Base-by-base conservation (phyloP, 805 yeast genomes). In the Yamadazyma tumulicola region DNA sequence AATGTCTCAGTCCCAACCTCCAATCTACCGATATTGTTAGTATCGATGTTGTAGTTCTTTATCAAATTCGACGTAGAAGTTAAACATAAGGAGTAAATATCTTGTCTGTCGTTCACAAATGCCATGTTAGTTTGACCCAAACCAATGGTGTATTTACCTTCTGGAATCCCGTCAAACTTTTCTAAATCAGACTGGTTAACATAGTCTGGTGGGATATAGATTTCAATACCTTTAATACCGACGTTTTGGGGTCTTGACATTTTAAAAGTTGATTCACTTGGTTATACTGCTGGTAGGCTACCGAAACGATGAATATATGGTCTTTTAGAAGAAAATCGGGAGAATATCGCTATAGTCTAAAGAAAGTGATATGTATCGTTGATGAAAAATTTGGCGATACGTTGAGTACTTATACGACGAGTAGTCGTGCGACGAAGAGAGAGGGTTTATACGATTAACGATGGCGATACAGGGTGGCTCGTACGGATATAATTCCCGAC, bases 1-100 rank as follows among this genome's bases (percentile, higher is more conserved):
- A 93, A 72, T 32, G 98, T 91, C 72, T 93, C 98, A 39, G 98
- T 93, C 55, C 98, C 98, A 44, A 93, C 97, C 67, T 93, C 98
- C 52, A 93, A 74, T 62, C 98, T 81, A 51, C 98, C 98, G 55
- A 93, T 78, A 37, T 75, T 67, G 57, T 72, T 68, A 33, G 86
- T 77, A 61, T 91, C 96, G 51, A 93, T 75, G 61, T 80, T 72
- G 75, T 87, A 81, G 71, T 88, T 81, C 54, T 78, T 72, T 53
- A 93, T 67, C 55, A 93, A 75, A 40, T 77, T 78, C 43, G 83
- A 77, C 42, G 85, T 72, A 14, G 75, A 97, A n/a, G 97, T 93
- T 56, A 93, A 71, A n/a, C 85, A 69, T 74, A 93, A 73, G 23
- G 98, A 93, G 72, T 89, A 89, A 53, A 88, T 88, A 57, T 93